Base-by-base conservation (phyloP, 192 early-diverging fungal species). In the Lunasporangiospora selenospora region DNA sequence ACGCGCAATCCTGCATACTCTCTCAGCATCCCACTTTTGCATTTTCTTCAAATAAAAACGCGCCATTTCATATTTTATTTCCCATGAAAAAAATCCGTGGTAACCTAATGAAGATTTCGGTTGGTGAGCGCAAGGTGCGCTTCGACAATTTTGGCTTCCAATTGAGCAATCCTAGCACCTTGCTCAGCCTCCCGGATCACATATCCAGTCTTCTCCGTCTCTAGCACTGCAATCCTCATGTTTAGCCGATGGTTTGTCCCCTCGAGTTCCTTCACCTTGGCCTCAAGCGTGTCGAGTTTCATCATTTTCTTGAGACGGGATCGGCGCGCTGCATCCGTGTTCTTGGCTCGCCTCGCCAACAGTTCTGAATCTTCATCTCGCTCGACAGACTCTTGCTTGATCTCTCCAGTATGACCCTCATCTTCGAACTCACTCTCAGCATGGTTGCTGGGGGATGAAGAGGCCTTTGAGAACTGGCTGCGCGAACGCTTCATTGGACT, bases 271-370 rank as follows among this genome's bases (percentile, higher is more conserved):
- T 34, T 30, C 19, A 85, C 87, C 56, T 83, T 79, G 15, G 38
- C 42, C 69, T 89, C 83, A n/a, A 89, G 79, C 8, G 32, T 38
- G 26, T 75, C 75, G n/a, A 89, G 58, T 41, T 75, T 77, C 26
- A 62, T 34, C 6, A 83, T 33, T 56, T 88, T 88, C 63, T 80
- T 78, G 42, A 78, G 52, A 30, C 88, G 76, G 2, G 83, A 86
- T 4, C 88, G 81, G 19, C 88, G 81, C 3, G 88, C 88, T 3
- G 87, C 84, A 65, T 89, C 87, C 8, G 88, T 89, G 63, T 89
- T 81, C 76, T 81, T 78, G 50, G 54, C 64, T 34, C 77, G 57
- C 45, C 67, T 78, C 34, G 58, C 58, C 7, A 67, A 34, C 5
- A 62, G 24, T 4, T 70, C 66, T 1, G 66, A 43, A 29, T 61